Evolutionary conservation across 2,329 filamentous ascomycete genomes (phyloP), one percentile per base, ranked within the genome.

Genomic region (Myriosclerotinia scirpicola): DNA sequence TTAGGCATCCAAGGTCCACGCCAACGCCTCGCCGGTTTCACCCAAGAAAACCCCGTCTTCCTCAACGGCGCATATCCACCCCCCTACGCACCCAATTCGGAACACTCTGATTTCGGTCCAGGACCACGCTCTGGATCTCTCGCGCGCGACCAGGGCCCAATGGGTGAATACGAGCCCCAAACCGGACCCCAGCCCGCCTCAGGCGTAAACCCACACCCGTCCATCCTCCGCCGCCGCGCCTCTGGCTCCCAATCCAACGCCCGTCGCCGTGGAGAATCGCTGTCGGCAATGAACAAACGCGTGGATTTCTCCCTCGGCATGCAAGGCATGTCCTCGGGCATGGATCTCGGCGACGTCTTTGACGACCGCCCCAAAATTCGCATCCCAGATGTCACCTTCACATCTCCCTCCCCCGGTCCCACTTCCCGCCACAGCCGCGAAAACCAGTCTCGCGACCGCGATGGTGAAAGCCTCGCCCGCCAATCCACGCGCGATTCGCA

Each of bases 261-360:
- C n/a, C 81, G 85, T 14, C 76, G 80, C 46, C 83, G 85, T 11
- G 83, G 82, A 42, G 85, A 89, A 70, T 85, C 86, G 0, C 77
- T 86, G 11, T 81, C 84, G 0, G 79, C 81, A 12, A 85, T 87
- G 80, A 80, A 81, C 46, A 86, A 85, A 65, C 85, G 87, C 38
- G 87, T 90, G 40, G 89, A 91, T 74, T 91, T 91, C 77, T 90
- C 87, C 1, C 80, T 90, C 2, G 89, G 89, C 40, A 89, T 90
- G 83, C 82, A 80, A 44, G 82, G 84, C 54, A 80, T 88, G 52
- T 82, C 82, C 4, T 81, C 84, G 1, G 81, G 80, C 42, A 87
- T 89, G 69, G 79, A 87, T 54, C 82, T 85, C 68, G 86, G 85
- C 55, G 89, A 91, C 72, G 84, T 90, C 0, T 88, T 87, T 73